phyloP scores from a whole-genome alignment of 2,329 filamentous ascomycete genomes.

The Pseudogymnoascus sp. region DNA sequence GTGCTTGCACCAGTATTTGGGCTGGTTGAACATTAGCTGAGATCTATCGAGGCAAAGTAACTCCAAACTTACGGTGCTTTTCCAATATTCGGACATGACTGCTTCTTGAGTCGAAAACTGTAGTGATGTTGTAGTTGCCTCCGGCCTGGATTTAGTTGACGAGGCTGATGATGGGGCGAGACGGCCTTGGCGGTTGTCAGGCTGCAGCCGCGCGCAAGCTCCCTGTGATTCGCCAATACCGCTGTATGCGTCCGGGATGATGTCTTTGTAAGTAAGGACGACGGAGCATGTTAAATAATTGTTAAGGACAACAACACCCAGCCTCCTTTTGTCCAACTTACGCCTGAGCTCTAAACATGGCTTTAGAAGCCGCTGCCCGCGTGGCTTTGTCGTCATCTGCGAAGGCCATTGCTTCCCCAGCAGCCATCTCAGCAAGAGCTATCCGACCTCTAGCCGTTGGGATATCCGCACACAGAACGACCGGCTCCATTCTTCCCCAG shows the following conservation, averaged over 20 bases:
- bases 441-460: slow-evolving; percentile 17
- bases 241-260: not conserved
- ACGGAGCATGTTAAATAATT: slow-evolving; percentile 1
- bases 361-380: slow-evolving; percentile 15
- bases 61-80: slow-evolving; percentile 59
- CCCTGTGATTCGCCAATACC: not conserved
- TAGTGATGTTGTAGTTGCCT: not conserved
- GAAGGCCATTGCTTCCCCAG: slow-evolving; percentile 12
- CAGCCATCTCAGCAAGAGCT: slow-evolving; percentile 14
- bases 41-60: not conserved
- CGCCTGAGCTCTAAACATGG: slow-evolving; percentile 5
- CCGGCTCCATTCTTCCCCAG: slow-evolving; percentile 14
- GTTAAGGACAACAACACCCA: not conserved
- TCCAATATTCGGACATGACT: slow-evolving; percentile 95
- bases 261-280: not conserved
- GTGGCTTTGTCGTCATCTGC: slow-evolving; percentile 18
- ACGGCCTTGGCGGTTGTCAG: not conserved
- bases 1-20: slow-evolving; percentile 97
- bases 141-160: not conserved
- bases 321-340: not conserved
- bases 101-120: not conserved
- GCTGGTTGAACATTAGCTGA: slow-evolving; percentile 34
- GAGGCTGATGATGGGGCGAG: slow-evolving; percentile 2
- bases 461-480: slow-evolving; percentile 9
- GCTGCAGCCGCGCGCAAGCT: slow-evolving; percentile 5